Conservation (phyloP, 1,139 yeast species). For the Yamadazyma jaroonii region DNA sequence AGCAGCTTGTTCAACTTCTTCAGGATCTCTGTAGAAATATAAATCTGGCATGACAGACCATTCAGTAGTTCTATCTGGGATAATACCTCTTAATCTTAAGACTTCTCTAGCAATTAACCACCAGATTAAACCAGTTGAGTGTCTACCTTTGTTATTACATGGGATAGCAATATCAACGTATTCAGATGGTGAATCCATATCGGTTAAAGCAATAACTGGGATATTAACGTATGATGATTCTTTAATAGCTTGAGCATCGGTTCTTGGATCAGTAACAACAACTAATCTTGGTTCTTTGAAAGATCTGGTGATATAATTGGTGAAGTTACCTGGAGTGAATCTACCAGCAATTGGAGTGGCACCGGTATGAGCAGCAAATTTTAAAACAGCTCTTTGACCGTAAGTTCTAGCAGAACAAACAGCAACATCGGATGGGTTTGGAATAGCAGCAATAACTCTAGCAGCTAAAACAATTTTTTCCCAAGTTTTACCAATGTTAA, state of each 20-base stretch:
- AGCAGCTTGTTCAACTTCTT: conserved; percentile 90
- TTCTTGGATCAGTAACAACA: conserved; percentile 99
- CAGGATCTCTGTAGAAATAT: conserved; percentile 99
- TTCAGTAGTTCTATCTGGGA: conserved; percentile 94
- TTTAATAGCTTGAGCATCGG: conserved; percentile 99
- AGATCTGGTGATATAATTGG: conserved; percentile 99
- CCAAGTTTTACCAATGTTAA: conserved; percentile 99
- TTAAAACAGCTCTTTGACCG: conserved; percentile 99
- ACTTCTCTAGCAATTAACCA: conserved; percentile 99
- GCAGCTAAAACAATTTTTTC: conserved; percentile 99
- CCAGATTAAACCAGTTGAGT: conserved; percentile 99
- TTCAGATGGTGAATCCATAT: conserved; percentile 98
- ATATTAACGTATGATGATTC: conserved; percentile 99
- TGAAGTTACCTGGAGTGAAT: conserved; percentile 99
- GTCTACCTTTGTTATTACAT: conserved; percentile 99
- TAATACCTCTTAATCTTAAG: conserved; percentile 97
- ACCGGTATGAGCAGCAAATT: conserved; percentile 99
- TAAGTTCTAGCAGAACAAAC: conserved; percentile 99
- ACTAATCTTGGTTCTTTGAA: conserved; percentile 99
- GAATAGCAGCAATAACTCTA: conserved; percentile 98
- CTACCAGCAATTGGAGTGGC: conserved; percentile 99
- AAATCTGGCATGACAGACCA: conserved; percentile 99
- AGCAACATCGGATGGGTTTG: conserved; percentile 97
- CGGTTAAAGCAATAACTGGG: conserved; percentile 98
- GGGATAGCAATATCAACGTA: conserved; percentile 99